Base-by-base conservation (phyloP, 805 yeast genomes). In the Suhomyces prunicola region DNA sequence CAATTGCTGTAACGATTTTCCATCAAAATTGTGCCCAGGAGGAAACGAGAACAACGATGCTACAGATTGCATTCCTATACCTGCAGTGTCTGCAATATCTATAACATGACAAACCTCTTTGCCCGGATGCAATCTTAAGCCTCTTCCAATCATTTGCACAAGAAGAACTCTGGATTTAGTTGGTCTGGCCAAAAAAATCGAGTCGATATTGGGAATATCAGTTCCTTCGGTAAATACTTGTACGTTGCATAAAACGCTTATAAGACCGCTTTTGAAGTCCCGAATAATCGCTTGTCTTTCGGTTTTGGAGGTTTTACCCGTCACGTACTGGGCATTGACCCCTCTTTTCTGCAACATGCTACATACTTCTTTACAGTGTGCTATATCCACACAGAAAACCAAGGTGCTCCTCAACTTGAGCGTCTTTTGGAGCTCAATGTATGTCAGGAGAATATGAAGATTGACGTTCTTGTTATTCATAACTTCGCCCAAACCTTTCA, bases 191-290 rank as follows among this genome's bases (percentile, higher is more conserved):
- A 92, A 67, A 27, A 92, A 74, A 10, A 92, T 72, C 29, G 90
- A 85, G 63, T 92, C 97, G 52, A 91, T 87, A 55, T 85, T 85
- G 2, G 97, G 97, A 17, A 93, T 85, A 70, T 92, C 97, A 0
- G 97, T 90, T 0, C 98, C 98, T 66, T 92, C 98, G 0, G 97
- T 92, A 60, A 93, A 86, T 5, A 92, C 89, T 15, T 88, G 90
- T 65, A 96, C 94, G 63, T 93, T 93, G 71, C 94, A 79, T 29
- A 92, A 69, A 0, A 93, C 96, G 4, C 86, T 82, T 17, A 89
- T 75, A 13, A 77, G 64, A 0, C 94, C 91, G 0, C 69, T 59
- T 55, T 76, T 79, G 64, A 92, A 93, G 35, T 80, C 85, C 5
- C 72, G 67, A 2, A 91, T 68, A 0, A 83, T 74, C 2, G 66